Percentiles rank a stretch among this genome's conserved stretches.
These are phyloP conservation scores for Candida freyschussii DNA, from an alignment of 1,139 yeast species.

Conservation along the genomic window DNA sequence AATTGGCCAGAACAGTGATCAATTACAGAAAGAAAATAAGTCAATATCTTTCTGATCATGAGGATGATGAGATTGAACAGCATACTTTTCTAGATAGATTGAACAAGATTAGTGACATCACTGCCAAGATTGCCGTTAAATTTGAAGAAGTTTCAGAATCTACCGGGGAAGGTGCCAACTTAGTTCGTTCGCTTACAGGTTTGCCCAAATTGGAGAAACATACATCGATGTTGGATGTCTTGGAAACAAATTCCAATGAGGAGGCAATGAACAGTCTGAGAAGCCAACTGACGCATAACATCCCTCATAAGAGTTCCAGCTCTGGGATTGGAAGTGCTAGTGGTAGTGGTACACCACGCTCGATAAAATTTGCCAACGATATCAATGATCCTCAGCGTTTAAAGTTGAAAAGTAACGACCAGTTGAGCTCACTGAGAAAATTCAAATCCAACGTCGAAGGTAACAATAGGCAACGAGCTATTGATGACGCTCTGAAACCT, in stretches of 20 bases:
- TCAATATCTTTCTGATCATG: not conserved
- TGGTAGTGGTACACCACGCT: too few relatives aligned
- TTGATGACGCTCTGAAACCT: slow-evolving; percentile 1
- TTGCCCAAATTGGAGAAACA: slow-evolving; percentile 18
- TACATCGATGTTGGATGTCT: slow-evolving; percentile 22
- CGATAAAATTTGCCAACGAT: slow-evolving; percentile 11
- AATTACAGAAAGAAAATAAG: not conserved
- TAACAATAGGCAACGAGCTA: slow-evolving; percentile 1
- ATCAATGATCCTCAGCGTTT: slow-evolving; percentile 4
- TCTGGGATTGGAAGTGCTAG: too few relatives aligned
- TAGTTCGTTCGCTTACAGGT: slow-evolving; percentile 23
- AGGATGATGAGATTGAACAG: slow-evolving; percentile 2
- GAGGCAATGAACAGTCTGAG: slow-evolving; percentile 8
- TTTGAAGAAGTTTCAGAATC: slow-evolving; percentile 12
- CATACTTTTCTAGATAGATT: slow-evolving; percentile 11
- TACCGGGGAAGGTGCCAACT: slow-evolving; percentile 17
- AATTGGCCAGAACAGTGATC: slow-evolving; percentile 1
- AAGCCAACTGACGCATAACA: slow-evolving; percentile 8
- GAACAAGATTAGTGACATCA: slow-evolving; percentile 18
- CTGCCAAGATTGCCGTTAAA: slow-evolving; percentile 12
- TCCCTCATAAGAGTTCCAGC: not conserved
- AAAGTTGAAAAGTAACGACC: slow-evolving; percentile 4
- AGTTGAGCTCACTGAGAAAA: slow-evolving; percentile 8
- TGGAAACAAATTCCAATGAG: slow-evolving; percentile 6
- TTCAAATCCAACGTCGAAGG: slow-evolving; percentile 11